phyloP scores from a whole-genome alignment of 2,329 filamentous ascomycete genomes.

The Talaromyces atroroseus region DNA sequence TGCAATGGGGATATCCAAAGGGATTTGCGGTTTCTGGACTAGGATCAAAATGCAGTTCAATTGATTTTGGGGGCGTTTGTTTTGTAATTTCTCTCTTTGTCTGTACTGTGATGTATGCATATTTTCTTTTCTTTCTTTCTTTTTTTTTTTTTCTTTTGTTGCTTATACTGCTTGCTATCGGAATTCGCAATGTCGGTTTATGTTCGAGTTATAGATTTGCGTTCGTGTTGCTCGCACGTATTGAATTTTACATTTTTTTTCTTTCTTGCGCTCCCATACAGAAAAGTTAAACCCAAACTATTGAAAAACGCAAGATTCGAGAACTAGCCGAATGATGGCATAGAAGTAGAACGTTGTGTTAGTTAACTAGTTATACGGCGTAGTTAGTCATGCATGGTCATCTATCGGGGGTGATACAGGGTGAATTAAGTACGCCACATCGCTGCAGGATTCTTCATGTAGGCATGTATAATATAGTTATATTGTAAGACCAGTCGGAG shows the following conservation, averaged over 20 bases:
- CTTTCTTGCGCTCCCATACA: no score
- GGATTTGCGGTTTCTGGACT: neutral
- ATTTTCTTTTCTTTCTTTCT: neutral
- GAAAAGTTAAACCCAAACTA: neutral
- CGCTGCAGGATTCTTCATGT: no score
- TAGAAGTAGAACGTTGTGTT: no score
- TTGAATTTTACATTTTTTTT: no score
- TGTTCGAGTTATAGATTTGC: neutral
- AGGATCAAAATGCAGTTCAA: neutral
- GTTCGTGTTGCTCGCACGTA: neutral
- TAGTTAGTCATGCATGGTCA: neutral
- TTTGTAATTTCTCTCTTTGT: neutral
- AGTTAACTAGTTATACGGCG: no score
- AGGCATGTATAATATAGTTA: no score
- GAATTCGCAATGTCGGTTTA: neutral
- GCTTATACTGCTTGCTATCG: neutral
- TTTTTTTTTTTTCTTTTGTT: neutral
- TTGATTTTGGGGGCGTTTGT: neutral
- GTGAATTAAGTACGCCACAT: no score
- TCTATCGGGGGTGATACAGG: neutral
- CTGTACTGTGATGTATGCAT: neutral
- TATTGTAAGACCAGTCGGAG: neutral
- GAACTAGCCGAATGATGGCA: neutral
- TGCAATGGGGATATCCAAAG: neutral
- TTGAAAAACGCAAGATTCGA: no score